These are phyloP conservation scores for Hericium coralloides DNA, from an alignment of 768 basidiomycete species.

Conservation along the genomic window DNA sequence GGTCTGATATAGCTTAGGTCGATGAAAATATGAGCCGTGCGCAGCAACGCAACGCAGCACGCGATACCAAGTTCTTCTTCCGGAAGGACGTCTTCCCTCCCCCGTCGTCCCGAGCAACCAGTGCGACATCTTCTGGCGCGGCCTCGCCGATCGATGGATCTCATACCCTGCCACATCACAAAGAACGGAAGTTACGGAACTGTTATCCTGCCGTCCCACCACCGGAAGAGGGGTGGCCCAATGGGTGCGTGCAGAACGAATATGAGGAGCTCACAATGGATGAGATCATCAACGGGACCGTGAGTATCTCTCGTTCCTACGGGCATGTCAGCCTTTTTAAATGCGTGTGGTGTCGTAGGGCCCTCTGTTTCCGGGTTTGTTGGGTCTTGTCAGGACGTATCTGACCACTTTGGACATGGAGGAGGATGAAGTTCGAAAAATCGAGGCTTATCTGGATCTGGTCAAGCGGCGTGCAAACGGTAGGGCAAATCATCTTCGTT, in stretches of 20 bases:
- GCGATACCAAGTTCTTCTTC: slow-evolving; percentile 78
- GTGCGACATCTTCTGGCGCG: slow-evolving; percentile 26
- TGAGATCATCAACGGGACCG: slow-evolving; percentile 94
- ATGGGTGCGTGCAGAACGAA: slow-evolving; percentile 60
- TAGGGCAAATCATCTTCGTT: slow-evolving; percentile 24
- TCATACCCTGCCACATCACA: slow-evolving; percentile 24
- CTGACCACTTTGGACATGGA: slow-evolving; percentile 80
- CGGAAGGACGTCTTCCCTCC: slow-evolving; percentile 73
- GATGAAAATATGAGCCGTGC: slow-evolving; percentile 95
- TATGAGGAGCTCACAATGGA: slow-evolving; percentile 89
- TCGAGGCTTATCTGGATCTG: slow-evolving; percentile 73
- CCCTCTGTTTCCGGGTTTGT: slow-evolving; percentile 63
- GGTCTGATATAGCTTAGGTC: slow-evolving; percentile 45
- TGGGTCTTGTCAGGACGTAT: slow-evolving; percentile 77
- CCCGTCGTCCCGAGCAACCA: slow-evolving; percentile 13
- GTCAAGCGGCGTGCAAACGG: slow-evolving; percentile 75
- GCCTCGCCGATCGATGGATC: slow-evolving; percentile 27
- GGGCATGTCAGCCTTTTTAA: slow-evolving; percentile 1
- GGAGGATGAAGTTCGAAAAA: slow-evolving; percentile 44
- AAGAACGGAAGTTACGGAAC: slow-evolving; percentile 61
- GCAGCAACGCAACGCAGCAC: slow-evolving; percentile 73
- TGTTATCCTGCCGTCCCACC: slow-evolving; percentile 59
- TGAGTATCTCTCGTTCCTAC: slow-evolving; percentile 19
- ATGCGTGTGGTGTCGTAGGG: slow-evolving; percentile 29
- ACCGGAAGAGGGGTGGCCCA: slow-evolving; percentile 33